These are phyloP conservation scores for Hypoxylon perforatum DNA, from an alignment of 495 filamentous ascomycete genomes.

Conservation along the genomic window DNA sequence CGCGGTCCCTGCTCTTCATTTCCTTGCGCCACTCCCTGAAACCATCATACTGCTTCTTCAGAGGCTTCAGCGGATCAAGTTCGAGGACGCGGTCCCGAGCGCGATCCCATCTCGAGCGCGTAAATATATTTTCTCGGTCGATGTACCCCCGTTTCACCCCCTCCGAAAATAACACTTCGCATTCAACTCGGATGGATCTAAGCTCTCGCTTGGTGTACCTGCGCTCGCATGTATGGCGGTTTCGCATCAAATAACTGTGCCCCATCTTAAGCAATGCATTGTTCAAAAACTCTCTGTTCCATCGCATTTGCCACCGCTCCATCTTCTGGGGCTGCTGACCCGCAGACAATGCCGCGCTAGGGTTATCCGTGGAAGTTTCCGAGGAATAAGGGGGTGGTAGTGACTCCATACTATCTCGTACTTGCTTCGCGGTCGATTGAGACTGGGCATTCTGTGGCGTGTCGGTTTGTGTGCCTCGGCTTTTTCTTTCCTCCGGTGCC, in stretches of 20 bases:
- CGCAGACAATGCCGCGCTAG: neutral
- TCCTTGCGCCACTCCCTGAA: neutral
- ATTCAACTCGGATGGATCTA: neutral
- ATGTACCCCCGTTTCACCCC: neutral
- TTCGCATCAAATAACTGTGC: neutral
- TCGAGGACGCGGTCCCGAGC: neutral
- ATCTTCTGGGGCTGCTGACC: neutral
- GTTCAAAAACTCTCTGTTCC: neutral
- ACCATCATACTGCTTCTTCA: neutral
- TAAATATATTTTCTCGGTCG: neutral
- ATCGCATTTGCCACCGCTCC: neutral
- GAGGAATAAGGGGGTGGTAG: neutral
- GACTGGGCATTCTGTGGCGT: no score
- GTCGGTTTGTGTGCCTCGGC: no score
- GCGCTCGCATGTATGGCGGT: neutral
- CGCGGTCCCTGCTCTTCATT: constrained; percentile 3
- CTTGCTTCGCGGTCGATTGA: neutral
- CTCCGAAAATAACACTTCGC: neutral
- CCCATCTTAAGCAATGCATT: neutral
- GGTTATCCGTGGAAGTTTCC: neutral
- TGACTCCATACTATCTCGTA: neutral
- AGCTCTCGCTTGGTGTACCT: neutral
- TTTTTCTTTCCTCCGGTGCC: no score
- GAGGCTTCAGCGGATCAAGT: neutral
- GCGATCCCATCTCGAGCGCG: neutral